These are phyloP conservation scores for Circinella minor DNA, from an alignment of 371 early-diverging fungal species.

Conservation along the genomic window DNA sequence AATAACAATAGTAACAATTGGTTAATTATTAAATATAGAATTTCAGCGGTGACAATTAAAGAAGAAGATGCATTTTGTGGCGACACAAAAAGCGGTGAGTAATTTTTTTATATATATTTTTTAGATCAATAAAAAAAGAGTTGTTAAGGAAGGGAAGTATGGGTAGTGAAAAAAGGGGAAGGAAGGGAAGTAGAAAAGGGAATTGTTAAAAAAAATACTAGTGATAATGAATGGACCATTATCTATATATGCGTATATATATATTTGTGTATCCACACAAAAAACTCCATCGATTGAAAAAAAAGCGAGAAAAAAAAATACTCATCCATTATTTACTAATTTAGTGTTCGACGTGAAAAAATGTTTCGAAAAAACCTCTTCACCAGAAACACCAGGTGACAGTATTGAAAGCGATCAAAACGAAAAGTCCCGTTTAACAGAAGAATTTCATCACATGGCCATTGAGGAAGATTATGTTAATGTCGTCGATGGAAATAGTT, in stretches of 20 bases:
- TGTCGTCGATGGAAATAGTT: not conserved
- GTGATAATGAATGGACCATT: too few species aligned
- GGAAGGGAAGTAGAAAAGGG: not conserved
- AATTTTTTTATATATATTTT: not conserved
- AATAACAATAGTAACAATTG: too few species aligned
- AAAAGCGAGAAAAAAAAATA: not conserved
- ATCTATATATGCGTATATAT: too few species aligned
- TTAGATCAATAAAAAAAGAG: too few species aligned
- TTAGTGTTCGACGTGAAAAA: slow-evolving; percentile 7
- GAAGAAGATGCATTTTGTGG: slow-evolving; percentile 11
- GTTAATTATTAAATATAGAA: not conserved
- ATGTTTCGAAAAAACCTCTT: slow-evolving; percentile 9
- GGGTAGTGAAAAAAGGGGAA: not conserved
- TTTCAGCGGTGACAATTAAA: slow-evolving; percentile 11
- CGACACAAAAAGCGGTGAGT: slow-evolving; percentile 8
- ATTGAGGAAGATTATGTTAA: slow-evolving; percentile 5
- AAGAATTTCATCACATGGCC: slow-evolving; percentile 9
- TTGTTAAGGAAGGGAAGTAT: too few species aligned
- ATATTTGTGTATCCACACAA: too few species aligned
- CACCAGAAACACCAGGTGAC: slow-evolving; percentile 9
- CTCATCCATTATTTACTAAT: slow-evolving; percentile 1
- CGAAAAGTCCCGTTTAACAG: slow-evolving; percentile 5
- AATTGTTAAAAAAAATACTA: too few species aligned
- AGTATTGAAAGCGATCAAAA: slow-evolving; percentile 10
- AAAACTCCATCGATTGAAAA: too few species aligned